Conservation (phyloP, 768 basidiomycete species). For the Rhodotorula graminis region DNA sequence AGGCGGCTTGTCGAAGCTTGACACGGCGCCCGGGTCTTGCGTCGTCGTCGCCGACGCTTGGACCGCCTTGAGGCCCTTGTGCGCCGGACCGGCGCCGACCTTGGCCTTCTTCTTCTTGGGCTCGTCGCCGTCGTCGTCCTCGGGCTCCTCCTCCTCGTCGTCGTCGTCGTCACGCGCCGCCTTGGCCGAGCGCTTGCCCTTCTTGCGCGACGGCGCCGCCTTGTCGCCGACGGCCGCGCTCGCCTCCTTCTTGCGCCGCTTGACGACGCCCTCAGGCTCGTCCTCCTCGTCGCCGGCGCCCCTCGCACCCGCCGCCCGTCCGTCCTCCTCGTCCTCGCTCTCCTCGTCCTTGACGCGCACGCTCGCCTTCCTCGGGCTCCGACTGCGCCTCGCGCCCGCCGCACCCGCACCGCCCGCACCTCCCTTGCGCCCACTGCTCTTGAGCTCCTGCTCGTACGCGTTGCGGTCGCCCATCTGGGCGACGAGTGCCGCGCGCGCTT, state of each 20-base stretch:
- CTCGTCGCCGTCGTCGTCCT: slow-evolving; percentile 39
- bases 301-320: too few species aligned
- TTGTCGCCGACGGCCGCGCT: too few species aligned
- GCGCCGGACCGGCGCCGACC: neutral
- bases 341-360: neutral
- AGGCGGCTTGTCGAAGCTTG: slow-evolving; percentile 34
- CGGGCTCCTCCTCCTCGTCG: slow-evolving; percentile 22
- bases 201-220: neutral
- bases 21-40: slow-evolving; percentile 23
- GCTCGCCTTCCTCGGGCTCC: slow-evolving; percentile 14
- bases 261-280: slow-evolving; percentile 22
- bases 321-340: neutral
- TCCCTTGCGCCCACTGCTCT: slow-evolving; percentile 42
- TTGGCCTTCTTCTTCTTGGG: slow-evolving; percentile 37
- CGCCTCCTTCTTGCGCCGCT: slow-evolving; percentile 29
- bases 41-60: slow-evolving; percentile 6
- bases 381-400: neutral
- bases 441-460: slow-evolving; percentile 63
- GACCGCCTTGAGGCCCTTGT: neutral
- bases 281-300: slow-evolving; percentile 34
- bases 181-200: neutral
- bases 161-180: slow-evolving; percentile 11
- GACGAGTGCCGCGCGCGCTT: slow-evolving; percentile 8
- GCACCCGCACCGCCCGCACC: too few species aligned
- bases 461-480: slow-evolving; percentile 35